A percentile compares a stretch with the other conserved stretches of the same genome.
Conservation (phyloP, 2,329 filamentous ascomycete species). For the Neoascochyta sp. region DNA sequence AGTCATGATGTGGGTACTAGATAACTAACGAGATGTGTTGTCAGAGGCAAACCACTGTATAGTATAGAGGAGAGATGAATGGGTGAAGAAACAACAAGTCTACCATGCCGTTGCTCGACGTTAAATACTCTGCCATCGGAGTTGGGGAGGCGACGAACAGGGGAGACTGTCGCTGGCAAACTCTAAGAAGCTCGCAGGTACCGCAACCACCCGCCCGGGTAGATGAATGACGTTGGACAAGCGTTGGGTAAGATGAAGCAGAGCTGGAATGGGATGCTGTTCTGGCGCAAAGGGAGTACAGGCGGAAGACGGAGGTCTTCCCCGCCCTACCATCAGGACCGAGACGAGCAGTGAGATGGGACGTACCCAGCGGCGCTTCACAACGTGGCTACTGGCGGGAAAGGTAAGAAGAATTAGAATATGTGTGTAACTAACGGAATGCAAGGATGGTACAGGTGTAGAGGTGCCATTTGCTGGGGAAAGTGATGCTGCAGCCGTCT, state of each 20-base stretch:
- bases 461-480: conserved; percentile 12
- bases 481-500: conserved; percentile 12
- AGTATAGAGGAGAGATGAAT: conserved; percentile 12
- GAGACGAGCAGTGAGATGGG: conserved; percentile 11
- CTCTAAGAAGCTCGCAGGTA: conserved; percentile 17
- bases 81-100: conserved; percentile 11
- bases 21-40: neutral
- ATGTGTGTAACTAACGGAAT: conserved; percentile 16
- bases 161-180: conserved; percentile 24
- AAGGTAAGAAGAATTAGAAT: conserved; percentile 11
- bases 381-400: conserved; percentile 26
- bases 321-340: conserved; percentile 10
- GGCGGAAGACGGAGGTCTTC: conserved; percentile 13
- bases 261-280: conserved; percentile 25
- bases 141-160: conserved; percentile 16
- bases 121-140: conserved; percentile 27
- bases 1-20: conserved; percentile 2
- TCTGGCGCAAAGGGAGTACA: conserved; percentile 18
- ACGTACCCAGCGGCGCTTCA: conserved; percentile 19
- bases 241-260: conserved; percentile 19
- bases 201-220: conserved; percentile 36
- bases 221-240: conserved; percentile 29
- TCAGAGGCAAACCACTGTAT: too few relatives aligned
- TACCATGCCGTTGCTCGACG: conserved; percentile 17
- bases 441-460: conserved; percentile 13